Conservation (phyloP, 2,329 filamentous ascomycete species). For the Akanthomyces uredinophilus region DNA sequence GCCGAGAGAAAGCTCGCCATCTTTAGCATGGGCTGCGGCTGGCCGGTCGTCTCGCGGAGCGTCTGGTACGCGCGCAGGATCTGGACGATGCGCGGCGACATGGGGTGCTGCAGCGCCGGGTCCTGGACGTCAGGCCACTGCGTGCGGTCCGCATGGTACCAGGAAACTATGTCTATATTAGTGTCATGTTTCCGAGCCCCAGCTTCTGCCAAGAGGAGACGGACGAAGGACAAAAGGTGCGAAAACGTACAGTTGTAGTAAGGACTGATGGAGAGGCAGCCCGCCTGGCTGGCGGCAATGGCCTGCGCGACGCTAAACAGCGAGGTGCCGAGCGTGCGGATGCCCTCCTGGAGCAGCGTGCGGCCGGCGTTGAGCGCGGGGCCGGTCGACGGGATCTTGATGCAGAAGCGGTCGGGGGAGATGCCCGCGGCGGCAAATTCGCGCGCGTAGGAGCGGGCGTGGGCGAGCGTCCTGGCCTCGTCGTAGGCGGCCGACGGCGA, state of each 20-base stretch:
- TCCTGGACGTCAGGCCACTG: constrained; percentile 44
- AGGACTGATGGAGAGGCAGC: constrained; percentile 22
- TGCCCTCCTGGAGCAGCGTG: constrained; percentile 20
- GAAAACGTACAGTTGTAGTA: constrained; percentile 20
- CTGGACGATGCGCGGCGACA: constrained; percentile 41
- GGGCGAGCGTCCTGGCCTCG: constrained; percentile 18
- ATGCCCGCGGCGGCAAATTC: constrained; percentile 19
- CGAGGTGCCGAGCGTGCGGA: constrained; percentile 21
- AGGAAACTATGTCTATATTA: background rate
- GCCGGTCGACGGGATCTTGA: constrained; percentile 22
- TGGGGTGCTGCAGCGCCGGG: constrained; percentile 42
- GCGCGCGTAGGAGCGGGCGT: constrained; percentile 18
- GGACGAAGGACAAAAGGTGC: too few relatives aligned
- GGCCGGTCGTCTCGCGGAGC: constrained; percentile 42
- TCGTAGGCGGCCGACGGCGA: constrained; percentile 19
- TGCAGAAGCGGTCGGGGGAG: constrained; percentile 18
- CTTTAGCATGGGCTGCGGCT: constrained; percentile 43
- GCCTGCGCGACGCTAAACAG: constrained; percentile 21
- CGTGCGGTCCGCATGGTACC: constrained; percentile 32
- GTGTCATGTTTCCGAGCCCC: too few relatives aligned
- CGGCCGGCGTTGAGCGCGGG: constrained; percentile 18
- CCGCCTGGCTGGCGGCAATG: constrained; percentile 22
- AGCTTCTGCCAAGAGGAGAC: too few relatives aligned
- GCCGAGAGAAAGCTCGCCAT: constrained; percentile 40
- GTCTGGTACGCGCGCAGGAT: constrained; percentile 43